A percentile compares a stretch with the other conserved stretches of the same genome.
These are phyloP conservation scores for Epichloe aotearoae DNA, from an alignment of 2,329 filamentous ascomycete genomes.

Conservation along the genomic window DNA sequence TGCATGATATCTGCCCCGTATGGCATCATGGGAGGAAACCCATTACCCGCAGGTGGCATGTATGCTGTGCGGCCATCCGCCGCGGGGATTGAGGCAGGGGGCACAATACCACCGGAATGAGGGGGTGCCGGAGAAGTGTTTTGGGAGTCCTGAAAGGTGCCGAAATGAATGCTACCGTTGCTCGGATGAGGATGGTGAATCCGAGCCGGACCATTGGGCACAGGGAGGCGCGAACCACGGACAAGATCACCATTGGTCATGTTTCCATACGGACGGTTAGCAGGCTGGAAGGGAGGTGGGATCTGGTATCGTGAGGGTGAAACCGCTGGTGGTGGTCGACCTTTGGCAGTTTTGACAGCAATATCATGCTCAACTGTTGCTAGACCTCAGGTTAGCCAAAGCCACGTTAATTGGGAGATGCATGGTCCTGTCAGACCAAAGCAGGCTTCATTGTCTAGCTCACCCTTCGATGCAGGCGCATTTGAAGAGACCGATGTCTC, in stretches of 20 bases:
- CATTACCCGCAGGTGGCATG: slow-evolving; percentile 20
- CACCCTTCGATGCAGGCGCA: slow-evolving; percentile 4
- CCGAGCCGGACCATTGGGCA: slow-evolving; percentile 20
- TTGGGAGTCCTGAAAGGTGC: slow-evolving; percentile 39
- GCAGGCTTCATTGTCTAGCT: background rate
- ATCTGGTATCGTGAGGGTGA: slow-evolving; percentile 27
- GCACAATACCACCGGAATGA: slow-evolving; percentile 31
- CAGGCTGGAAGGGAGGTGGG: slow-evolving; percentile 29
- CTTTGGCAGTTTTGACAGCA: slow-evolving; percentile 8
- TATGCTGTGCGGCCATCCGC: slow-evolving; percentile 21
- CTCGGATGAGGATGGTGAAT: slow-evolving; percentile 41
- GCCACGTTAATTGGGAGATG: background rate
- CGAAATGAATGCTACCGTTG: slow-evolving; percentile 43
- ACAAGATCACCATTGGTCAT: slow-evolving; percentile 21
- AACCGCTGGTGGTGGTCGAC: slow-evolving; percentile 18
- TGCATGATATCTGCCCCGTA: slow-evolving; percentile 24
- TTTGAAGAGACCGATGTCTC: slow-evolving; percentile 3
- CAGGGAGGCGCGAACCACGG: slow-evolving; percentile 19
- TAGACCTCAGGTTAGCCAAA: slow-evolving; percentile 2
- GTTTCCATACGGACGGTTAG: slow-evolving; percentile 16
- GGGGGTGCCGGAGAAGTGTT: slow-evolving; percentile 46
- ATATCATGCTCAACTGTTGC: slow-evolving; percentile 7
- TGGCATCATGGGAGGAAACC: slow-evolving; percentile 24
- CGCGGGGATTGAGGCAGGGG: slow-evolving; percentile 32
- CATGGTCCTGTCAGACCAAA: no score